Evolutionary conservation across 805 yeast genomes (phyloP).

Genomic region (Suhomyces sp.): DNA sequence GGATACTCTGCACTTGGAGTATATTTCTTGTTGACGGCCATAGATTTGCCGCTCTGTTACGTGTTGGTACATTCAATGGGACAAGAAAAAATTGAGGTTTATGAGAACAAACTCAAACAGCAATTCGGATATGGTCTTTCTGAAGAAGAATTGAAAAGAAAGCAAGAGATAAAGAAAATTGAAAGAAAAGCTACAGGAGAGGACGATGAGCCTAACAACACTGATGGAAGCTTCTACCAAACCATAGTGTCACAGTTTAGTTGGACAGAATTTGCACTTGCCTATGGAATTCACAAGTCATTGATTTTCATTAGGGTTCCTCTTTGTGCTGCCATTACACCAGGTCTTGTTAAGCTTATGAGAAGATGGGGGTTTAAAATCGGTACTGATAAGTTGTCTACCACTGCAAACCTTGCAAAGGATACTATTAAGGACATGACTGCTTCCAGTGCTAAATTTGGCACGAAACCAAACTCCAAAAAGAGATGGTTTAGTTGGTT

Average conservation of each 20-base stretch:
- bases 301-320: slow-evolving; percentile 84
- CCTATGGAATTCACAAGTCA: slow-evolving; percentile 91
- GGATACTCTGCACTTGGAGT: slow-evolving; percentile 91
- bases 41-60: slow-evolving; percentile 85
- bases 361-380: slow-evolving; percentile 79
- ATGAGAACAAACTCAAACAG: slow-evolving; percentile 60
- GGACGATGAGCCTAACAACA: slow-evolving; percentile 8
- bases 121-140: slow-evolving; percentile 60
- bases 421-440: slow-evolving; percentile 40
- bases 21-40: slow-evolving; percentile 65
- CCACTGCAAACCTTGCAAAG: slow-evolving; percentile 36
- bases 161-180: slow-evolving; percentile 35
- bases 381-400: slow-evolving; percentile 50
- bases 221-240: slow-evolving; percentile 7
- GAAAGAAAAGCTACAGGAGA: slow-evolving; percentile 24
- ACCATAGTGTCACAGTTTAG: slow-evolving; percentile 38
- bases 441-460: slow-evolving; percentile 48
- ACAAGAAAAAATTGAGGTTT: slow-evolving; percentile 70
- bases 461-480: slow-evolving; percentile 49
- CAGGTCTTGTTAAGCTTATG: slow-evolving; percentile 64
- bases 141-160: slow-evolving; percentile 40
- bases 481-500: slow-evolving; percentile 64
- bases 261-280: slow-evolving; percentile 83
- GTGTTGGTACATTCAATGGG: slow-evolving; percentile 83
- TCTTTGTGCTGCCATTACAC: slow-evolving; percentile 88